A percentile compares a stretch with the other conserved stretches of the same genome.
These are phyloP conservation scores for Brassica rapa DNA, from an alignment of 345 rosid species.

Conservation along the genomic window DNA sequence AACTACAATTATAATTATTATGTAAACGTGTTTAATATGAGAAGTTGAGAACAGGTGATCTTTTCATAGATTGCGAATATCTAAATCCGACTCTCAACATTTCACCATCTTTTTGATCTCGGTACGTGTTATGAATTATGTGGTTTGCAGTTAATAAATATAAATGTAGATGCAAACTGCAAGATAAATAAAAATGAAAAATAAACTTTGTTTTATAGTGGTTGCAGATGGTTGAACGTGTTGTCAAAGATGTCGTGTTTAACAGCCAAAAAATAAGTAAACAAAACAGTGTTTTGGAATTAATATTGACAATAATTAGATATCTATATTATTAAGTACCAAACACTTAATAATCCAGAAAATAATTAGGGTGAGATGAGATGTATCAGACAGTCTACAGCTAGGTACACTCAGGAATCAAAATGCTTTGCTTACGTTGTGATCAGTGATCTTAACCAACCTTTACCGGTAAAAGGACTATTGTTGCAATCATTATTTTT, in stretches of 20 bases:
- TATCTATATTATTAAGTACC: constrained; percentile 25
- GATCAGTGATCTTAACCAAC: constrained; percentile 43
- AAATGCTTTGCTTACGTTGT: constrained; percentile 35
- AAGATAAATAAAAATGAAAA: neutral
- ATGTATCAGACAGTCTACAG: constrained; percentile 43
- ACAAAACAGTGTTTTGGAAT: constrained; percentile 9
- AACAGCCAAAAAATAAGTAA: constrained; percentile 1
- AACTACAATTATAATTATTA: neutral
- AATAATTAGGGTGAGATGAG: constrained; percentile 30
- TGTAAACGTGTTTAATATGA: neutral
- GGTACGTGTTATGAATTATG: neutral
- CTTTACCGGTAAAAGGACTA: constrained; percentile 28
- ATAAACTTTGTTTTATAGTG: neutral
- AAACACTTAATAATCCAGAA: constrained; percentile 34
- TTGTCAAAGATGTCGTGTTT: neutral
- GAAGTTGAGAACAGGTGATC: neutral
- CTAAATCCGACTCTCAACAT: neutral
- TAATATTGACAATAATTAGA: constrained; percentile 31
- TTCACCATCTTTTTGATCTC: neutral
- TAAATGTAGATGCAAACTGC: neutral
- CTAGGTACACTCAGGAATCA: constrained; percentile 27
- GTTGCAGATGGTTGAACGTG: constrained; percentile 5
- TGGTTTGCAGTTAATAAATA: neutral
- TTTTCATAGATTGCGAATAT: neutral
- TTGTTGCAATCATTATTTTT: constrained; percentile 33